Conservation (phyloP, 2,329 filamentous ascomycete genomes). For the Trichoderma polysporum region DNA sequence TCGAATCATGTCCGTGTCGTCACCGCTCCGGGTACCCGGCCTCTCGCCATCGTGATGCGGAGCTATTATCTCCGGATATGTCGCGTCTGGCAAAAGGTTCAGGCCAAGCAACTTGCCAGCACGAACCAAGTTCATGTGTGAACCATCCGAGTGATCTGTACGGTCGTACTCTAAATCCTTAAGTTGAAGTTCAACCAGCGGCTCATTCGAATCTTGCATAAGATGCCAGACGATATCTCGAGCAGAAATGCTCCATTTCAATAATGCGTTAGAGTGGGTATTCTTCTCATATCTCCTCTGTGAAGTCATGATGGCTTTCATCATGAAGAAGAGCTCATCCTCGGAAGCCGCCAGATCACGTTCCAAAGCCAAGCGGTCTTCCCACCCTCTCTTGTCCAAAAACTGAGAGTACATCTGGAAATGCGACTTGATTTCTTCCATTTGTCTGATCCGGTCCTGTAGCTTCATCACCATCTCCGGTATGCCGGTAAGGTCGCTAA, state of each 20-base stretch:
- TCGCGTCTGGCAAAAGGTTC: constrained; percentile 84
- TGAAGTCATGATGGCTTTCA: constrained; percentile 98
- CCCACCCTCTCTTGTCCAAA: constrained; percentile 86
- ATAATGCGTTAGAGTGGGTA: constrained; percentile 71
- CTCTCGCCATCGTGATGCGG: constrained; percentile 75
- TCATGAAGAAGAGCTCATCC: constrained; percentile 98
- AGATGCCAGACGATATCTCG: constrained; percentile 97
- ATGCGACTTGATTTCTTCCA: constrained; percentile 94
- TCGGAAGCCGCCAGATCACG: constrained; percentile 86
- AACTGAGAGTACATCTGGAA: constrained; percentile 91
- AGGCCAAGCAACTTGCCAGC: constrained; percentile 85
- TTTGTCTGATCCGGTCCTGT: constrained; percentile 86
- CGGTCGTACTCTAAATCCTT: constrained; percentile 90
- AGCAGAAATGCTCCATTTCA: constrained; percentile 92
- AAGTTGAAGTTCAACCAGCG: constrained; percentile 89
- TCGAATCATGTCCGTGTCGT: constrained; percentile 75
- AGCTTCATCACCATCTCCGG: constrained; percentile 89
- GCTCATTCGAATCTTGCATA: constrained; percentile 80
- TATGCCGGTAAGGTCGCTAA: constrained; percentile 91
- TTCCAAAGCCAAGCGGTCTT: constrained; percentile 85
- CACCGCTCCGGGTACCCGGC: constrained; percentile 39
- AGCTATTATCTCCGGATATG: constrained; percentile 94
- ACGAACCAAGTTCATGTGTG: constrained; percentile 88
- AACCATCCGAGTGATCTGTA: constrained; percentile 95
- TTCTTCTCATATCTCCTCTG: constrained; percentile 78